Evolutionary conservation across 805 yeast species (phyloP).

Genomic region (Kluyveromyces dobzhanskii): DNA sequence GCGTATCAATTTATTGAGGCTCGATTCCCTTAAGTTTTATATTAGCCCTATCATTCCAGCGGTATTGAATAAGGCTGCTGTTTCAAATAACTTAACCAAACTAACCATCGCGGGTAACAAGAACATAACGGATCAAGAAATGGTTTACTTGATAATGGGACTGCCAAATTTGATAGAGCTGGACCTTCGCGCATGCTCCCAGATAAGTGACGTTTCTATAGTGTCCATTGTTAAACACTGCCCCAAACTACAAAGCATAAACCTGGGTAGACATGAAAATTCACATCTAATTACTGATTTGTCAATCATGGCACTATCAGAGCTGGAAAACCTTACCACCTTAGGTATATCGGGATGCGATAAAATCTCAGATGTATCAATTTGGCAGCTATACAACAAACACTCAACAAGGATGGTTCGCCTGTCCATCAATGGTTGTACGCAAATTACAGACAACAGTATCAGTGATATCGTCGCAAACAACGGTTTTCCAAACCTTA

Average conservation of each 20-base stretch:
- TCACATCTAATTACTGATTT: slow-evolving; percentile 65
- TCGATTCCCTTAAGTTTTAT: slow-evolving; percentile 47
- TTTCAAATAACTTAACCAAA: slow-evolving; percentile 31
- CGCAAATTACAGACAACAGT: slow-evolving; percentile 46
- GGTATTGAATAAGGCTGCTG: slow-evolving; percentile 36
- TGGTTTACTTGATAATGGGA: slow-evolving; percentile 41
- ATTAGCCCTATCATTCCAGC: slow-evolving; percentile 73
- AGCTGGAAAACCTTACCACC: slow-evolving; percentile 52
- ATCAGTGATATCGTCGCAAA: slow-evolving; percentile 38
- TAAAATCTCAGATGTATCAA: slow-evolving; percentile 55
- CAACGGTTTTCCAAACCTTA: slow-evolving; percentile 47
- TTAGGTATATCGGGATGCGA: slow-evolving; percentile 86
- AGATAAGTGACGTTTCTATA: slow-evolving; percentile 67
- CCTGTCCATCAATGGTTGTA: slow-evolving; percentile 69
- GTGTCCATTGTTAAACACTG: slow-evolving; percentile 59
- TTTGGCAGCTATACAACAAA: slow-evolving; percentile 69
- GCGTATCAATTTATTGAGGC: slow-evolving; percentile 35
- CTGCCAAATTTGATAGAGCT: slow-evolving; percentile 56
- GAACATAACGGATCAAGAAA: slow-evolving; percentile 49
- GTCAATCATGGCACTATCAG: slow-evolving; percentile 50
- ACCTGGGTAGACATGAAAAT: slow-evolving; percentile 69
- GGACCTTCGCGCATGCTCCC: slow-evolving; percentile 80
- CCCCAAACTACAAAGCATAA: slow-evolving; percentile 46
- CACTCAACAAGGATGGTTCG: slow-evolving; percentile 48
- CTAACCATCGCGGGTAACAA: slow-evolving; percentile 63